Conservation (phyloP, 2,329 filamentous ascomycete species). For the Aphanocladium album region DNA sequence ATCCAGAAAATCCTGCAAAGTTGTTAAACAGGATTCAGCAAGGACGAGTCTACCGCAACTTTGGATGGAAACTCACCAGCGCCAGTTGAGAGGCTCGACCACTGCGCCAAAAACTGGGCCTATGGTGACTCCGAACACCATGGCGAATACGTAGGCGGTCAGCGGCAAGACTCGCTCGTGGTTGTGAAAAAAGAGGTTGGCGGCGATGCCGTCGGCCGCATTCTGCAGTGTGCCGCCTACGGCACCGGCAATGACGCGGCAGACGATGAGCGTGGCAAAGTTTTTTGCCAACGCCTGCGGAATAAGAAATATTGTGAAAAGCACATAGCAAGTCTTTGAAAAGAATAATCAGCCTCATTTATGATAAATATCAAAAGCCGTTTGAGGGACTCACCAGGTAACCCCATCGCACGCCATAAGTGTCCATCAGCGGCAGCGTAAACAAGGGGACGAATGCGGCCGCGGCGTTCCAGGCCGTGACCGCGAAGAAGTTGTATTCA, state of each 20-base stretch:
- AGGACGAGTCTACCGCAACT: neutral
- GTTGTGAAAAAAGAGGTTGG: slow-evolving; percentile 12
- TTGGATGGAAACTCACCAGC: slow-evolving; percentile 3
- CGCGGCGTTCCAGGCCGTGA: slow-evolving; percentile 15
- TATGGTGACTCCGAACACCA: slow-evolving; percentile 15
- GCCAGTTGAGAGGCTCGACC: slow-evolving; percentile 13
- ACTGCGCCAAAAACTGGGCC: slow-evolving; percentile 14
- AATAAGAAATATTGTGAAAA: slow-evolving; percentile 13
- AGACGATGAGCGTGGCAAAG: slow-evolving; percentile 18
- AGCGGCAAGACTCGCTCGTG: slow-evolving; percentile 12
- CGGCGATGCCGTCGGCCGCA: slow-evolving; percentile 15
- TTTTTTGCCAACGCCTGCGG: slow-evolving; percentile 12
- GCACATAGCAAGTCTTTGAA: neutral
- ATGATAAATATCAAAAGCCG: neutral
- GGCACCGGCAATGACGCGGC: slow-evolving; percentile 13
- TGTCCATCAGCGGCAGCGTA: slow-evolving; percentile 16
- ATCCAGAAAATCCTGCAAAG: slow-evolving; percentile 13
- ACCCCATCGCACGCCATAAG: slow-evolving; percentile 12
- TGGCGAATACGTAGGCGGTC: slow-evolving; percentile 13
- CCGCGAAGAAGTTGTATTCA: slow-evolving; percentile 13
- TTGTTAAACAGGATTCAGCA: neutral
- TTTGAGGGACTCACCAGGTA: slow-evolving; percentile 10
- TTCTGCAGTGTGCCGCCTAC: slow-evolving; percentile 13
- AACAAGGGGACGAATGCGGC: slow-evolving; percentile 10
- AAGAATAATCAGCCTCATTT: neutral